Evolutionary conservation across 257 asterid species (phyloP).

Genomic region (Solanum appendiculatum): DNA sequence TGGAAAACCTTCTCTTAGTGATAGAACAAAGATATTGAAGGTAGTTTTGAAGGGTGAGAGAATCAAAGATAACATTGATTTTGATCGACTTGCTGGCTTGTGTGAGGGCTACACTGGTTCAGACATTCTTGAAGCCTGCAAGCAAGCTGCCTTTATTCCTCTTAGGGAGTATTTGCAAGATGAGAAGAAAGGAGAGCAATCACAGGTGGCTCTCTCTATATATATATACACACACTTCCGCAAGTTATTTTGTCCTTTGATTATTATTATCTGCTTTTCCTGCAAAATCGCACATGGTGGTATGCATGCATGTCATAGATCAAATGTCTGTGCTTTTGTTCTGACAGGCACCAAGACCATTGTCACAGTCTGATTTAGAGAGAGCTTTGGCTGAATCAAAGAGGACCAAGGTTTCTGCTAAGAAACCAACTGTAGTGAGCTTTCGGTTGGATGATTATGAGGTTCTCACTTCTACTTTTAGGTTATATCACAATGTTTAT

Average conservation of each 20-base stretch:
- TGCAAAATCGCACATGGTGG: not conserved
- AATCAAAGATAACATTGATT: constrained; percentile 1
- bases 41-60: constrained; percentile 15
- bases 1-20: constrained; percentile 9
- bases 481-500: not conserved
- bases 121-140: constrained; percentile 13
- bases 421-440: not conserved
- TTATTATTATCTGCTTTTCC: not conserved
- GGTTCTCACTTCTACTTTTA: not conserved
- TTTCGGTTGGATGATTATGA: constrained; percentile 2
- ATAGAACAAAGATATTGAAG: constrained; percentile 10
- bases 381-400: constrained; percentile 8
- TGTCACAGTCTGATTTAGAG: constrained; percentile 14
- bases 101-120: constrained; percentile 22
- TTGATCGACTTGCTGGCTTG: constrained; percentile 6
- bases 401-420: not conserved
- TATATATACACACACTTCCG: not conserved
- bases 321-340: not conserved
- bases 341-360: constrained; percentile 12
- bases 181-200: constrained; percentile 6
- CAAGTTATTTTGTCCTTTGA: not conserved
- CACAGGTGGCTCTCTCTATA: not conserved
- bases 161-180: constrained; percentile 11
- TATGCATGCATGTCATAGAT: not conserved
- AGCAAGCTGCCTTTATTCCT: constrained; percentile 16